These are phyloP conservation scores for Knoxdaviesia proteae DNA, from an alignment of 2,329 filamentous ascomycete species.

Conservation along the genomic window DNA sequence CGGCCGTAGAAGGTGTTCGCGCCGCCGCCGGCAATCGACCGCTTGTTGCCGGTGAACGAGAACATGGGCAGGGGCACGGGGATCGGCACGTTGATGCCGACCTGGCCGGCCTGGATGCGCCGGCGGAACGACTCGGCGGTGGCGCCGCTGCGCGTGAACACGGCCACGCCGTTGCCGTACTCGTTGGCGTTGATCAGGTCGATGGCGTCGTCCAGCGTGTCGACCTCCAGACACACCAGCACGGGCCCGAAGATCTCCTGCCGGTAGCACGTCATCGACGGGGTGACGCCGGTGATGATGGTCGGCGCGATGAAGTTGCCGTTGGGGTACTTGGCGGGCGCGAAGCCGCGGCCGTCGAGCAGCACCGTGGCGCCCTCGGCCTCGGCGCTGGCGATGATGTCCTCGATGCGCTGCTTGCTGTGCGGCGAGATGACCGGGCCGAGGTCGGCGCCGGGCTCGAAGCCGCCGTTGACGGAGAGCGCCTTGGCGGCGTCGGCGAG, in stretches of 20 bases:
- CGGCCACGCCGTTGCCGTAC: conserved; percentile 70
- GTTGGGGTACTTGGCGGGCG: conserved; percentile 58
- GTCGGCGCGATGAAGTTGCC: conserved; percentile 60
- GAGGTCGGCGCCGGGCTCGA: conserved; percentile 60
- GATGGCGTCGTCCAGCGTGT: conserved; percentile 61
- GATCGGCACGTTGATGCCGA: conserved; percentile 71
- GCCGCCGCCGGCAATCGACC: conserved; percentile 75
- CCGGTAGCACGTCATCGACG: conserved; percentile 64
- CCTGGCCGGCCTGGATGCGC: conserved; percentile 67
- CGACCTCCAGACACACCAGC: conserved; percentile 59
- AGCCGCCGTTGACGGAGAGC: conserved; percentile 59
- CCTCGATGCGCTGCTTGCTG: conserved; percentile 60
- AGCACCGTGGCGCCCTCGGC: conserved; percentile 63
- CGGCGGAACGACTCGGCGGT: conserved; percentile 62
- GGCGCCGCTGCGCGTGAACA: conserved; percentile 62
- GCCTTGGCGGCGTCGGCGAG: conserved; percentile 55
- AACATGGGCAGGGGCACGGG: conserved; percentile 52
- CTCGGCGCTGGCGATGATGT: conserved; percentile 55
- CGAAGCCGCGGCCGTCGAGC: conserved; percentile 59
- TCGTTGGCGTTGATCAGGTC: conserved; percentile 68
- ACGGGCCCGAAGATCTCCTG: conserved; percentile 79
- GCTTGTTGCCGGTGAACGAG: conserved; percentile 64
- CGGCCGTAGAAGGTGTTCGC: conserved; percentile 90
- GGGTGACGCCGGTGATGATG: conserved; percentile 62
- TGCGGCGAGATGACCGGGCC: conserved; percentile 67